Conservation (phyloP, 371 early-diverging fungal species). For the Cokeromyces recurvatus region DNA sequence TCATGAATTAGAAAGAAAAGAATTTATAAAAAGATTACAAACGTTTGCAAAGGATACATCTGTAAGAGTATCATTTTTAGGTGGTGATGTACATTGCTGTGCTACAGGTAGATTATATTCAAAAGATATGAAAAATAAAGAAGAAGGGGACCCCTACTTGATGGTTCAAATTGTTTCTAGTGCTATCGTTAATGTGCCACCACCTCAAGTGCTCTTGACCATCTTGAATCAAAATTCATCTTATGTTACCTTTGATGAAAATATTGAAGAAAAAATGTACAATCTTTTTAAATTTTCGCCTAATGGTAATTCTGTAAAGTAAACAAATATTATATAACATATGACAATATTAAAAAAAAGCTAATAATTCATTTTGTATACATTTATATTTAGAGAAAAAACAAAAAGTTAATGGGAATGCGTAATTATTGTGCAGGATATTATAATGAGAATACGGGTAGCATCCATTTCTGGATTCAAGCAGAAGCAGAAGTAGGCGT, state of each 20-base stretch:
- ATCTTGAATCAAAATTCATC: slow-evolving; percentile 35
- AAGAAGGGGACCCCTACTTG: slow-evolving; percentile 59
- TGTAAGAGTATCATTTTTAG: slow-evolving; percentile 77
- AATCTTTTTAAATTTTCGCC: slow-evolving; percentile 33
- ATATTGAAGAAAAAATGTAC: slow-evolving; percentile 39
- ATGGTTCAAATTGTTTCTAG: slow-evolving; percentile 79
- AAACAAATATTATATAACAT: not conserved
- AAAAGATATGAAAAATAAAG: slow-evolving; percentile 38
- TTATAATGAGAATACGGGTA: slow-evolving; percentile 25
- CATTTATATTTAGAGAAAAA: slow-evolving; percentile 16
- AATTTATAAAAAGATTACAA: slow-evolving; percentile 64
- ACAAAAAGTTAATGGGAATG: slow-evolving; percentile 36
- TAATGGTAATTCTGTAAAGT: slow-evolving; percentile 32
- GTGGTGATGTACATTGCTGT: slow-evolving; percentile 81
- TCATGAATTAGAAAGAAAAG: slow-evolving; percentile 68
- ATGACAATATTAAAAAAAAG: not conserved
- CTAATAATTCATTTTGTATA: not conserved
- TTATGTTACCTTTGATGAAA: slow-evolving; percentile 26
- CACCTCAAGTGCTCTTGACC: slow-evolving; percentile 35
- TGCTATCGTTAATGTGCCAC: slow-evolving; percentile 67
- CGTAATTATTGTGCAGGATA: slow-evolving; percentile 38
- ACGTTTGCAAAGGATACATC: slow-evolving; percentile 52
- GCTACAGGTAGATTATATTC: slow-evolving; percentile 63
- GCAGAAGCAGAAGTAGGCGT: slow-evolving; percentile 26
- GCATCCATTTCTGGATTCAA: slow-evolving; percentile 34